Base-by-base conservation (phyloP, 2,329 filamentous ascomycete species). In the Parastagonospora nodorum region DNA sequence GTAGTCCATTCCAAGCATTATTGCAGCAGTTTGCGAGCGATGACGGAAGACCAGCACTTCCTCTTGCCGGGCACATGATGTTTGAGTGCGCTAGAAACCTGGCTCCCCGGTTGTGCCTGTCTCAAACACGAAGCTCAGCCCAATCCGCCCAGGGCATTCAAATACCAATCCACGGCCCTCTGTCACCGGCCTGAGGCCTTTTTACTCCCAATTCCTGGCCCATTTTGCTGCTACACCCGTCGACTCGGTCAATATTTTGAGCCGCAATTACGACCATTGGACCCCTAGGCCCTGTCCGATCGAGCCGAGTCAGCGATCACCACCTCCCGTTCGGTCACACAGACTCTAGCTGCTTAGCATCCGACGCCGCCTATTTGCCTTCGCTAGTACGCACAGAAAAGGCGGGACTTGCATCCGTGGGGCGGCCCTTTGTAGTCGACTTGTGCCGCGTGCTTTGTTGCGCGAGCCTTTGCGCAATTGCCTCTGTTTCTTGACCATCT, bases 311-410 rank as follows among this genome's bases (percentile, higher is more conserved):
- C 35, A 39, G 38, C 45, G 43, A 50, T 48, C 53, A 29, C 49
- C 58, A 60, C 54, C 56, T 48, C 43, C 51, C 45, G 45, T 50
- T 51, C 40, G n/a, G 50, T 55, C 42, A 49, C 49, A 53, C 58
- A 45, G 30, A 47, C 42, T 48, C 50, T 57, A 51, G 53, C 49
- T 48, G 45, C 53, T 24, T 28, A n/a, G 9, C 38, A 42, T 50
- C 53, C 53, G 57, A 53, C 49, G 51, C 54, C 57, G 58, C 57
- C 42, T 38, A 31, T 50, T 35, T 43, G 40, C 47, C 45, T 53
- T 52, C 44, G 51, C 45, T 57, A 53, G 53, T 47, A 48, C 57
- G 53, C 53, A 57, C 61, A 51, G 31, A 44, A 45, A 46, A 48
- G 45, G 47, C 37, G 16, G 29, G 11, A 51, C 40, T 40, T 35